Evolutionary conservation across 2,329 filamentous ascomycete species (phyloP).

Genomic region (Herpotrichia juniperi): DNA sequence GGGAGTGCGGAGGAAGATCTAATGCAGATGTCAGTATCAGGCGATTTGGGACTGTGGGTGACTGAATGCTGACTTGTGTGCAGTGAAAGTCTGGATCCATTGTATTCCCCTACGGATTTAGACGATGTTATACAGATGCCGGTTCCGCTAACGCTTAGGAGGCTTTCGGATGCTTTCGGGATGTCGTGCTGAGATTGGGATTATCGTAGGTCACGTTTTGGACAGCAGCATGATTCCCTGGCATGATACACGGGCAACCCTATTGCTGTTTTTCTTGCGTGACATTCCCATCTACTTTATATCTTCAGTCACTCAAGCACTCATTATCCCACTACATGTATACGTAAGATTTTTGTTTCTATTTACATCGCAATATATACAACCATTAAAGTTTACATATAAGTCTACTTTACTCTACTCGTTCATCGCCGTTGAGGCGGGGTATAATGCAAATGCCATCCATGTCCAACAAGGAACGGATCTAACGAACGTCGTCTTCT

Average conservation of each 20-base stretch:
- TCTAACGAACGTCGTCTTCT: background rate
- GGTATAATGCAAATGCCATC: background rate
- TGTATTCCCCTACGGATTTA: slow-evolving; percentile 26
- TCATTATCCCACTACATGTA: too few relatives aligned
- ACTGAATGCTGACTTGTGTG: background rate
- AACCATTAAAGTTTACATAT: background rate
- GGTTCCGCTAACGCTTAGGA: slow-evolving; percentile 24
- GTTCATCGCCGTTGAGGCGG: background rate
- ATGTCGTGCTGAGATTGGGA: slow-evolving; percentile 3
- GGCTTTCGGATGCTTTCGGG: slow-evolving; percentile 28
- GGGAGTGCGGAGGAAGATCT: slow-evolving; percentile 17
- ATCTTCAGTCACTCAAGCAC: too few relatives aligned
- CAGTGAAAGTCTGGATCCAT: slow-evolving; percentile 37
- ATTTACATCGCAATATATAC: too few relatives aligned
- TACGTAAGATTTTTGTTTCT: too few relatives aligned
- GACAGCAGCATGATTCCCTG: too few relatives aligned
- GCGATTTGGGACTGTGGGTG: background rate
- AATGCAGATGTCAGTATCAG: slow-evolving; percentile 33
- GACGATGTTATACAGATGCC: slow-evolving; percentile 25
- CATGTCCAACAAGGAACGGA: background rate
- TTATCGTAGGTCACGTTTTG: too few relatives aligned
- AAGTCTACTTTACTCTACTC: background rate
- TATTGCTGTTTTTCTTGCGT: too few relatives aligned
- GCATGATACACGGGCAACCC: too few relatives aligned
- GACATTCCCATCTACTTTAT: too few relatives aligned